Percentiles rank a stretch among this genome's conserved stretches.
phyloP scores from a whole-genome alignment of 805 yeast species.

The Grigorovia transvaalensis region DNA sequence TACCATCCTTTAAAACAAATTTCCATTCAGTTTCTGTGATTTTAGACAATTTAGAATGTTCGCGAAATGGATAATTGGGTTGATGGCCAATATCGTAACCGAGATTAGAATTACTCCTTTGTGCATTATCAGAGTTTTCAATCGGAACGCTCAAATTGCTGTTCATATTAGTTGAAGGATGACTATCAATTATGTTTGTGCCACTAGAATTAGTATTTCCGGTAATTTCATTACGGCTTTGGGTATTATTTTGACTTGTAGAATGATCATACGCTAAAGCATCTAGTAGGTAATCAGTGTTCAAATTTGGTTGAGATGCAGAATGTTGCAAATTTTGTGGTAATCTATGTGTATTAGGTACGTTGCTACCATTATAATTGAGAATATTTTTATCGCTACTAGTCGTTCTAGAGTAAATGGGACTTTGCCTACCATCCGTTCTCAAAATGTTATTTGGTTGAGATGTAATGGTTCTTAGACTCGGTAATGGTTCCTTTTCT shows the following conservation, averaged over 20 bases:
- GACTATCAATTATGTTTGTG: background rate
- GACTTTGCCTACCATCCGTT: background rate
- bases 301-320: background rate
- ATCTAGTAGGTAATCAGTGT: background rate
- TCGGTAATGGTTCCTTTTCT: background rate
- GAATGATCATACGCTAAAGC: background rate
- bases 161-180: background rate
- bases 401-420: conserved; percentile 1
- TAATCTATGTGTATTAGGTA: too few species aligned
- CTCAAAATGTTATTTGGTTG: background rate
- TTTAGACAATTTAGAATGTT: conserved; percentile 1
- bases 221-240: background rate
- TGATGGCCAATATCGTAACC: background rate
- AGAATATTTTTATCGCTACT: background rate
- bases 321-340: background rate
- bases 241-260: background rate
- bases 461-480: background rate
- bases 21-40: conserved; percentile 47
- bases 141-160: background rate
- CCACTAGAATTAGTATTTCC: background rate
- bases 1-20: conserved; percentile 40
- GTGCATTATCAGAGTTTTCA: background rate
- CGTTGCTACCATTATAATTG: too few species aligned
- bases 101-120: background rate
- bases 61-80: background rate